Evolutionary conservation across 352 stramenopile species (phyloP).

Genomic region (Pythium apleroticum): DNA sequence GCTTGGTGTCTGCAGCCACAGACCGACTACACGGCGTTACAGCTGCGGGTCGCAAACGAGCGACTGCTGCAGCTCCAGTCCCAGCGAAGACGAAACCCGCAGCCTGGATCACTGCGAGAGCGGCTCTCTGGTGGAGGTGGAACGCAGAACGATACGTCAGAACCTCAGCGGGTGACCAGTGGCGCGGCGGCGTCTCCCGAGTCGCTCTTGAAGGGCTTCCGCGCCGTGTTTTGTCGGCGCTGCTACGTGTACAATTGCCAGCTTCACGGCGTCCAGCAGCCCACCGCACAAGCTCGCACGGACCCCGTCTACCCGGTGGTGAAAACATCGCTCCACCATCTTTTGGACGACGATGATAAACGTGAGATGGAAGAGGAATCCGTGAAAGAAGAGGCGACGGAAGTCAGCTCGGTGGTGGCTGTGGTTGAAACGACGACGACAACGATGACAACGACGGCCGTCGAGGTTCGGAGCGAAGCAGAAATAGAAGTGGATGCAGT

Average conservation of each 20-base stretch:
- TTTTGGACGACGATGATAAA: constrained; percentile 1
- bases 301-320: constrained; percentile 60
- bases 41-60: constrained; percentile 19
- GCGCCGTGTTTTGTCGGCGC: constrained; percentile 69
- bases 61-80: constrained; percentile 4
- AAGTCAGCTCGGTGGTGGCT: neutral
- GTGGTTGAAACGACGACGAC: neutral
- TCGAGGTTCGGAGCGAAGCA: constrained; percentile 35
- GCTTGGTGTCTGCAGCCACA: constrained; percentile 54
- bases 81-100: too few species aligned
- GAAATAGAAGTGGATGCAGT: neutral
- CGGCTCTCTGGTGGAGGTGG: constrained; percentile 1
- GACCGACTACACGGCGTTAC: constrained; percentile 56
- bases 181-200: neutral
- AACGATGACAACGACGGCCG: constrained; percentile 25
- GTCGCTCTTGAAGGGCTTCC: constrained; percentile 40
- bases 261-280: constrained; percentile 63
- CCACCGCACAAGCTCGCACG: constrained; percentile 37
- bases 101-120: neutral
- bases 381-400: constrained; percentile 7
- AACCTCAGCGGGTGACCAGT: neutral
- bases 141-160: neutral
- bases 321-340: constrained; percentile 38
- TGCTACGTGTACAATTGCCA: constrained; percentile 78
- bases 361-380: neutral